These are phyloP conservation scores for Jaminaea rosea DNA, from an alignment of 1,284 basidiomycete genomes.

Conservation along the genomic window DNA sequence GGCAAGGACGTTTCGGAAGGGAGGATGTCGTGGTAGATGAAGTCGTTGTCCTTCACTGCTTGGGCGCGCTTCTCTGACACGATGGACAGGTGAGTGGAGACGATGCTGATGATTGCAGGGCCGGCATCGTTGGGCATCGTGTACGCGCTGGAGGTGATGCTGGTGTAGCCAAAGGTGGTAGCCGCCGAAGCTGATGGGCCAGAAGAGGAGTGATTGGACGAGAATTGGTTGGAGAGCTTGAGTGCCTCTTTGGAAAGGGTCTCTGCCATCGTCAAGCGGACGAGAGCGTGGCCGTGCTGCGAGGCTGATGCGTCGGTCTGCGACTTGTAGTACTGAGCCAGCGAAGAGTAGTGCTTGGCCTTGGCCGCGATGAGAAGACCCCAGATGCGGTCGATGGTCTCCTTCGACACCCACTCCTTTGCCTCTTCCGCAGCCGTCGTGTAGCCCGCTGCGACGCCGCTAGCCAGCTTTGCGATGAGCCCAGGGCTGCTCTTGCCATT, in stretches of 20 bases:
- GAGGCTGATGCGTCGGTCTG: constrained; percentile 66
- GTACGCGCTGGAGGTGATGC: constrained; percentile 48
- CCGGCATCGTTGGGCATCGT: constrained; percentile 83
- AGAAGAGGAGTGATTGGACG: constrained; percentile 45
- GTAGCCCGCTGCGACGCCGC: constrained; percentile 75
- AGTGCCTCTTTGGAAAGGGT: constrained; percentile 73
- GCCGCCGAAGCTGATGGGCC: neutral
- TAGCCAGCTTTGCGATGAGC: constrained; percentile 74
- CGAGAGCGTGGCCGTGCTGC: constrained; percentile 78
- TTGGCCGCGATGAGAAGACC: constrained; percentile 79
- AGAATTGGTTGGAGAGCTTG: constrained; percentile 63
- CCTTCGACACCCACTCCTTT: constrained; percentile 90
- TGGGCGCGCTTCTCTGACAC: constrained; percentile 67
- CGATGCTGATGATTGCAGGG: constrained; percentile 66
- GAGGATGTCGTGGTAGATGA: constrained; percentile 93
- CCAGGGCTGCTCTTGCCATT: constrained; percentile 56
- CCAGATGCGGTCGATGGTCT: constrained; percentile 93
- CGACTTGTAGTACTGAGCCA: constrained; percentile 78
- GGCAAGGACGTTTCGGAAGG: constrained; percentile 73
- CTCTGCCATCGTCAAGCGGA: constrained; percentile 71
- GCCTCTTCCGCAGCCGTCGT: constrained; percentile 71
- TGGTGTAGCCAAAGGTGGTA: neutral
- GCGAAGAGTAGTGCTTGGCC: constrained; percentile 74
- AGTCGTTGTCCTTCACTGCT: constrained; percentile 81
- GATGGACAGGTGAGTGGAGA: constrained; percentile 70